Base-by-base conservation (phyloP, 805 yeast genomes). In the Saturnispora ahearnii region DNA sequence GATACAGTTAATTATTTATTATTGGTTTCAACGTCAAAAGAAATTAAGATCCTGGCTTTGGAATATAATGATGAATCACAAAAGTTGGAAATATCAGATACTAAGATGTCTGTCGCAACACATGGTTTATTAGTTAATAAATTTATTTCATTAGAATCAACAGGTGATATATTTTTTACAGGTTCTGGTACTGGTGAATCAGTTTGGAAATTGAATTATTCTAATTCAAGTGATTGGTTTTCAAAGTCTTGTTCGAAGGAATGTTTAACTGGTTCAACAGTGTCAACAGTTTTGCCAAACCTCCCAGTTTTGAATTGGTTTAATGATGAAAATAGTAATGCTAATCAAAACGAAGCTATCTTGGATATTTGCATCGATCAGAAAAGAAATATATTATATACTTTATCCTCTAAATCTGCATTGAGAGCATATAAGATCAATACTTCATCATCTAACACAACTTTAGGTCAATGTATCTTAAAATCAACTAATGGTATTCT, bases 161-260 rank as follows among this genome's bases (percentile, higher is more conserved):
- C 93, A 0, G 84, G 87, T 44, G 89, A 91, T 50, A 78, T 93
- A 5, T 87, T 87, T 62, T 87, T 95, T 64, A 74, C 86, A 8
- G 95, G 96, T n/a, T 76, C 75, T 38, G 79, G 82, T 21, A 88
- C 86, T 56, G 91, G 89, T 1, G 68, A 73, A 34, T 81, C 90
- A 57, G 73, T 93, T 41, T 93, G 96, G 96, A 91, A 87, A 61
- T 70, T 93, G 49, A 82, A 79, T 52, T 93, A 93, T 62, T 77
- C 90, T 5, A 84, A 82, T 55, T 77, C 84, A 26, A 93, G 88
- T 44, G 83, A 87, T 49, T 91, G 96, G 87, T 88, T 88, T 62
- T 79, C 82, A 54, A 83, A 86, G 60, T 85, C 82, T 58, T 86
- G 95, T 61, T 80, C 79, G 57, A 89, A 89, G 64, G 79, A 83